Percentiles rank a stretch among this genome's conserved stretches.
Evolutionary conservation across 1,284 basidiomycete species (phyloP).

Genomic region (Cryptococcus amylolentus): DNA sequence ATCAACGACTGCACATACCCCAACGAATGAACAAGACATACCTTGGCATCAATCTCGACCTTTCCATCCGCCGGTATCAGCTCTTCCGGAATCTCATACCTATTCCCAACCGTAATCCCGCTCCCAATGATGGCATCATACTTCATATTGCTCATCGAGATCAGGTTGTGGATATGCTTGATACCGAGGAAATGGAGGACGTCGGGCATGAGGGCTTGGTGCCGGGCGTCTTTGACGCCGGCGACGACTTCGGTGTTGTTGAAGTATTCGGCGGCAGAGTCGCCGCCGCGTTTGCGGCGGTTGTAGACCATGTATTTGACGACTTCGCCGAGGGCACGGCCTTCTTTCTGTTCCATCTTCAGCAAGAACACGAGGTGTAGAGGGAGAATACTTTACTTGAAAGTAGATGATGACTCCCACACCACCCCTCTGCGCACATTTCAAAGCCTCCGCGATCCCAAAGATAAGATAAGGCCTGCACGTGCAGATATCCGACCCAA

Average conservation of each 20-base stretch:
- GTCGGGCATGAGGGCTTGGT: conserved; percentile 95
- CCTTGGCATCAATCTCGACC: conserved; percentile 91
- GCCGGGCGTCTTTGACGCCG: conserved; percentile 92
- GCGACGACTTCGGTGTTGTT: conserved; percentile 88
- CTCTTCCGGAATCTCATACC: conserved; percentile 82
- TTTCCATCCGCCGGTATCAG: conserved; percentile 84
- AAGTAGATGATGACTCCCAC: conserved; percentile 93
- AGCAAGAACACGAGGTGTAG: too few species aligned
- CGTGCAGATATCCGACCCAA: conserved; percentile 87
- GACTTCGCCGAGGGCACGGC: conserved; percentile 86
- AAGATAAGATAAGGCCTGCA: conserved; percentile 87
- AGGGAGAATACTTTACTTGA: conserved; percentile 60
- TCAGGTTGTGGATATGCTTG: conserved; percentile 80
- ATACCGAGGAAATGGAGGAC: conserved; percentile 92
- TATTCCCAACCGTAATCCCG: conserved; percentile 75
- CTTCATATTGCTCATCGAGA: conserved; percentile 83
- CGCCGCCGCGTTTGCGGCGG: conserved; percentile 87
- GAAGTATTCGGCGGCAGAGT: conserved; percentile 90
- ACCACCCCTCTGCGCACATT: conserved; percentile 78
- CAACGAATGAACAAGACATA: conserved; percentile 2
- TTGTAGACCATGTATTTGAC: conserved; percentile 94
- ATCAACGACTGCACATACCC: background rate
- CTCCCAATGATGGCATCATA: conserved; percentile 86
- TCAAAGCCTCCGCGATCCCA: conserved; percentile 90
- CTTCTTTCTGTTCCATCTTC: conserved; percentile 36